Evolutionary conservation across 495 filamentous ascomycete species (phyloP).

Genomic region (Mytilinidion resinicola): DNA sequence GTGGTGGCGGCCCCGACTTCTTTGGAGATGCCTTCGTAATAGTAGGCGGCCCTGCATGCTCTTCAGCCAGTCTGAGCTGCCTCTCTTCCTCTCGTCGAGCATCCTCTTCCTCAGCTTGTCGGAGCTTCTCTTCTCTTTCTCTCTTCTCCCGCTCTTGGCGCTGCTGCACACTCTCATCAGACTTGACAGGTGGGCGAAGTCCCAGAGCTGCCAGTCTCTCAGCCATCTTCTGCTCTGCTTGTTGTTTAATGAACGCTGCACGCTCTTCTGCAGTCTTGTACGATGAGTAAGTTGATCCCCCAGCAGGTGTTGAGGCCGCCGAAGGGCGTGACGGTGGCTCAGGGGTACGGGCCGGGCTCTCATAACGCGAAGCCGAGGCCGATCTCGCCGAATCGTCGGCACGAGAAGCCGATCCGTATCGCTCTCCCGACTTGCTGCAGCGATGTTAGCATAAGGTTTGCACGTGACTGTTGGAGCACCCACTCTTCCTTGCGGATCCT

Average conservation of each 20-base stretch:
- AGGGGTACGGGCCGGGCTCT: constrained; percentile 37
- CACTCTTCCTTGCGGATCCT: constrained; percentile 70
- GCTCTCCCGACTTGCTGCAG: constrained; percentile 13
- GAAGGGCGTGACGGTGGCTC: constrained; percentile 33
- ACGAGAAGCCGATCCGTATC: constrained; percentile 14
- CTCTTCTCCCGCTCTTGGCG: constrained; percentile 80
- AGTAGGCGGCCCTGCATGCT: constrained; percentile 59
- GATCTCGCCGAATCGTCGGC: constrained; percentile 13
- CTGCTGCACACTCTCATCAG: constrained; percentile 74
- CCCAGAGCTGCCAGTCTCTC: constrained; percentile 91
- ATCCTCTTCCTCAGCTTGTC: constrained; percentile 92
- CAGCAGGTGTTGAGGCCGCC: constrained; percentile 38
- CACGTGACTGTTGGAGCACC: constrained; percentile 16
- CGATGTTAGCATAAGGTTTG: not conserved
- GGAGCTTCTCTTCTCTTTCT: constrained; percentile 78
- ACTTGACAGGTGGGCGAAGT: constrained; percentile 64
- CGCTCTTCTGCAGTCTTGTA: constrained; percentile 88
- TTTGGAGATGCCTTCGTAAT: constrained; percentile 53
- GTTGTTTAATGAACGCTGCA: constrained; percentile 92
- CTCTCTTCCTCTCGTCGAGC: constrained; percentile 80
- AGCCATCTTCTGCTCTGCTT: constrained; percentile 96
- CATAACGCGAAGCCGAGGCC: constrained; percentile 27
- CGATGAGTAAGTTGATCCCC: constrained; percentile 59
- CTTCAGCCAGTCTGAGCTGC: constrained; percentile 77
- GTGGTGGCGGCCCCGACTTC: constrained; percentile 72